Base-by-base conservation (phyloP, 1,284 basidiomycete species). In the Ustilago lituana region DNA sequence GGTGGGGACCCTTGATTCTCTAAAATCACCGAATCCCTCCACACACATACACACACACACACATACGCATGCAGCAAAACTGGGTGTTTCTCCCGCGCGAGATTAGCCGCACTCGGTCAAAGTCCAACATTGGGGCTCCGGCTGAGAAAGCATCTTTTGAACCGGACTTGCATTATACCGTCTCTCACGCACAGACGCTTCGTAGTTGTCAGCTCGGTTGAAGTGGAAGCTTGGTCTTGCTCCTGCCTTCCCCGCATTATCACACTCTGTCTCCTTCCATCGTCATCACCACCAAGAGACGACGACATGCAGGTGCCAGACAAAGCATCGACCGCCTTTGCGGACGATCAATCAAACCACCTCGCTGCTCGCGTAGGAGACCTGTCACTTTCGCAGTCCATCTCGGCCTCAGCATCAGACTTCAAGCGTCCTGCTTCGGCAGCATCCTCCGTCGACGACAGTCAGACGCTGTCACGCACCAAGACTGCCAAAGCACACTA, bases 341-440 rank as follows among this genome's bases (percentile, higher is more conserved):
- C 38, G 5, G 51, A 35, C 35, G 33, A 14, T 15, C 12, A 38
- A 26, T 33, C 45, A 20, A 49, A 33, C 6, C 44, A 48, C 5
- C 35, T 63, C 12, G 36, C 39, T 33, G 29, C 47, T 10, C 24
- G n/a, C 8, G 33, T 49, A 11, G 49, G 27, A n/a, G 53, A 47
- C n/a, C 27, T 63, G 4, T 60, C 60, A 4, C 59, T 69, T 15
- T 69, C 66, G 31, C 61, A 70, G 45, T 61, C 67, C 22, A 57
- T 70, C 43, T 53, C 67, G 7, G 61, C 67, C 1, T 64, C 66
- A 4, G 67, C 57, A 3, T 54, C 61, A 14, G 67, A 70, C 10
- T 49, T 61, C 46, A 70, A 70, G 36, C 48, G 61, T n/a, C 67
- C 67, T 8, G 43, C 46, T 15, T 71, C 62, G 10, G 48, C 63